These are phyloP conservation scores for Eutrema heterophyllum DNA, from an alignment of 345 rosid genomes.

Conservation along the genomic window DNA sequence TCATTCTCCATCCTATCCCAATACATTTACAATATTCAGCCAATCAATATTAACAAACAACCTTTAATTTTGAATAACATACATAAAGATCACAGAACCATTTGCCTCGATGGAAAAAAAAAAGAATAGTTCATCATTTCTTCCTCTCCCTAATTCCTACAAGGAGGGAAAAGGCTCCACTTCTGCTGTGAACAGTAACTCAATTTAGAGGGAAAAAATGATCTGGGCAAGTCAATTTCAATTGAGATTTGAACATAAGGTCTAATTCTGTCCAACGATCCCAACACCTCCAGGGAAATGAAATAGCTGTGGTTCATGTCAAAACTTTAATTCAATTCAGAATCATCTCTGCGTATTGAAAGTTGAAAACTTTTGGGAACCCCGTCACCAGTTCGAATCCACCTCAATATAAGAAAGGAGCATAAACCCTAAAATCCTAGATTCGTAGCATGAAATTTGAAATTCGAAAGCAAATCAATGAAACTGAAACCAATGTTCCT, in stretches of 20 bases:
- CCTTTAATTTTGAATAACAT: background rate
- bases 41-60: background rate
- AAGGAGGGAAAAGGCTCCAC: background rate
- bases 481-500: conserved; percentile 7
- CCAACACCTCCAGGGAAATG: background rate
- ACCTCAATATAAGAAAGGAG: background rate
- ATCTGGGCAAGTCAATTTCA: background rate
- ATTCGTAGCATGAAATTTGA: background rate
- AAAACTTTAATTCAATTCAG: background rate
- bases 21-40: conserved; percentile 3
- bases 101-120: background rate
- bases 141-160: background rate
- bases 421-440: background rate
- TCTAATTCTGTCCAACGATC: background rate
- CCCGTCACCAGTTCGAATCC: background rate
- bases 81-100: background rate
- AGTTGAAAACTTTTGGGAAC: background rate
- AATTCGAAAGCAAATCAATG: background rate
- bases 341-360: background rate
- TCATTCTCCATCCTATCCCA: conserved; percentile 32
- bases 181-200: background rate
- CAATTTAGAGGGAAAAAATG: background rate
- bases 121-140: background rate
- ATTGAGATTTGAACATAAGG: conserved; percentile 6
- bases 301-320: background rate